Percentiles rank a stretch among this genome's conserved stretches.
phyloP scores from a whole-genome alignment of 768 basidiomycete genomes.

The Lepiota venenata region DNA sequence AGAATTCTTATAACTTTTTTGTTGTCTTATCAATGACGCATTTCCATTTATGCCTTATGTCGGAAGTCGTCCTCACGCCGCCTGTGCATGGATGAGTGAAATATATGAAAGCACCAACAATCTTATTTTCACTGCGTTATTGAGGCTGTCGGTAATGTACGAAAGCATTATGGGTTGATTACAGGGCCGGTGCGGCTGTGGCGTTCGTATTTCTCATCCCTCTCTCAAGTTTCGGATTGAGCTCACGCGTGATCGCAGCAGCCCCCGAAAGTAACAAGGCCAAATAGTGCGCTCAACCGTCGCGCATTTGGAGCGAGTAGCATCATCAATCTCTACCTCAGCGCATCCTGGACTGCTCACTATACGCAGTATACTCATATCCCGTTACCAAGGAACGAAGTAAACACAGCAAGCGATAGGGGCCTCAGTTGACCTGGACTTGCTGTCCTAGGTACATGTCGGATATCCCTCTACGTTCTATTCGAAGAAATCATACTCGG shows the following conservation, averaged over 20 bases:
- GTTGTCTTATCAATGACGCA: no score
- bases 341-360: not conserved
- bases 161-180: no score
- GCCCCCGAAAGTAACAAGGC: constrained; percentile 9
- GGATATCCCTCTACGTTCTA: constrained; percentile 67
- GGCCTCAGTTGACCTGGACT: not conserved
- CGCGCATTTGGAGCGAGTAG: not conserved
- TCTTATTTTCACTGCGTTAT: no score
- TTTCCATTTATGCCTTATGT: no score
- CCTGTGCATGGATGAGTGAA: no score
- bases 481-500: constrained; percentile 49
- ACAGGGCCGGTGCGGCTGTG: no score
- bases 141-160: no score
- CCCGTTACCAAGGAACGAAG: not conserved
- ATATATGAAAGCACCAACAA: no score
- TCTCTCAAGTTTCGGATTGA: no score
- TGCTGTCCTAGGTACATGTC: constrained; percentile 40
- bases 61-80: no score
- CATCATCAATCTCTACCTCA: not conserved
- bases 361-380: constrained; percentile 5
- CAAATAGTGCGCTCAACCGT: constrained; percentile 3
- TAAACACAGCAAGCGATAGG: not conserved
- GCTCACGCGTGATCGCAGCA: not conserved
- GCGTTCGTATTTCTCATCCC: no score
- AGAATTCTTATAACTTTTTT: no score